phyloP scores from a whole-genome alignment of 1,139 yeast genomes.

The Magnusiomyces suaveolens region DNA sequence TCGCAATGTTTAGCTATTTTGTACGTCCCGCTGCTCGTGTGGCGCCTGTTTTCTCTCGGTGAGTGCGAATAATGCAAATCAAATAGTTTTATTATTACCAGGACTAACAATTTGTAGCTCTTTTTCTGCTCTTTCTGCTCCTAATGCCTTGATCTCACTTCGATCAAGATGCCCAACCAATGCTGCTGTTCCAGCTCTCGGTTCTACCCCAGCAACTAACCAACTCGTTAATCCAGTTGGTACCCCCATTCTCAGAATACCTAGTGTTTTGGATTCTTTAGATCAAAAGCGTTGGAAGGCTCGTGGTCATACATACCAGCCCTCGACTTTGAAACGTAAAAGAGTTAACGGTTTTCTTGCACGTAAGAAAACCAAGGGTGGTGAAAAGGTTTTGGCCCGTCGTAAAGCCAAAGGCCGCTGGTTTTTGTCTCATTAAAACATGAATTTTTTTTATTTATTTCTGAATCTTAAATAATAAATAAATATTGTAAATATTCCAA shows the following conservation, averaged over 20 bases:
- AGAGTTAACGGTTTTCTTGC: conserved; percentile 86
- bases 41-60: background rate
- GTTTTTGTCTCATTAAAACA: conserved; percentile 65
- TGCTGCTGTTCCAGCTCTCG: background rate
- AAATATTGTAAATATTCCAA: background rate
- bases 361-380: conserved; percentile 68
- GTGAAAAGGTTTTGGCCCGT: conserved; percentile 68
- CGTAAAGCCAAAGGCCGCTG: conserved; percentile 88
- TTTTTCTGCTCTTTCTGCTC: background rate
- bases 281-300: conserved; percentile 55
- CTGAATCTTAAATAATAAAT: no score
- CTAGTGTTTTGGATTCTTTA: conserved; percentile 24
- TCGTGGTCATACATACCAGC: conserved; percentile 92
- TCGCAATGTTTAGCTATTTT: background rate
- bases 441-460: no score
- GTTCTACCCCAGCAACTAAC: conserved; percentile 4
- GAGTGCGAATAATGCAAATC: background rate
- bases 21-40: background rate
- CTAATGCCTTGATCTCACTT: conserved; percentile 14
- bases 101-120: background rate
- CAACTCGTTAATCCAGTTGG: conserved; percentile 13
- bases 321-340: conserved; percentile 82
- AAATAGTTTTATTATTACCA: no score
- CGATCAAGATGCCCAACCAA: conserved; percentile 12
- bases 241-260: conserved; percentile 9